phyloP scores from a whole-genome alignment of 2,329 filamentous ascomycete species.

The Claviceps citrina region DNA sequence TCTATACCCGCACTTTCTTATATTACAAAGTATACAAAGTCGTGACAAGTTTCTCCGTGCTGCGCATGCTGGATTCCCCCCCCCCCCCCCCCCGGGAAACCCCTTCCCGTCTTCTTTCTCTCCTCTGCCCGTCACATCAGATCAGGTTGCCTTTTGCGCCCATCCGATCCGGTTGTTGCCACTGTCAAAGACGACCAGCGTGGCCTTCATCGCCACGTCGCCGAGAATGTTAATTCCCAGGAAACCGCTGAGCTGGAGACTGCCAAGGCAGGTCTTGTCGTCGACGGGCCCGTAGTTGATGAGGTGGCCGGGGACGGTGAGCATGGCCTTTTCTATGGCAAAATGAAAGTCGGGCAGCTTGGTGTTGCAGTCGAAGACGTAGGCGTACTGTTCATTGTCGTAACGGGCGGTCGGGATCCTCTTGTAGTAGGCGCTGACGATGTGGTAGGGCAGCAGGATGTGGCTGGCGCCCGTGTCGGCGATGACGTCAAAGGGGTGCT shows the following conservation, averaged over 20 bases:
- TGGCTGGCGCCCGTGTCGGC: conserved; percentile 48
- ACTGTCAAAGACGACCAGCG: conserved; percentile 40
- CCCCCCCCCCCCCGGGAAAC: too few relatives aligned
- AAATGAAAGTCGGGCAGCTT: conserved; percentile 34
- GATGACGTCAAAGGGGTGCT: conserved; percentile 31
- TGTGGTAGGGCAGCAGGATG: conserved; percentile 38
- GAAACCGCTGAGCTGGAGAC: conserved; percentile 41
- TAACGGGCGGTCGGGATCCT: conserved; percentile 22
- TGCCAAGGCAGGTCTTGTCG: conserved; percentile 43
- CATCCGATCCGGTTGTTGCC: conserved; percentile 36
- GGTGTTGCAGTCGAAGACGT: conserved; percentile 29
- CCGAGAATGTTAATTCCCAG: conserved; percentile 40
- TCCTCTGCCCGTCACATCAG: too few relatives aligned
- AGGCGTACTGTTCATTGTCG: conserved; percentile 23
- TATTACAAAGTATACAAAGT: too few relatives aligned
- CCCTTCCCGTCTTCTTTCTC: neutral
- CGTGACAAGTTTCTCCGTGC: too few relatives aligned
- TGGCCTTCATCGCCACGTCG: conserved; percentile 43
- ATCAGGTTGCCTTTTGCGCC: too few relatives aligned
- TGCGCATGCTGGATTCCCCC: too few relatives aligned
- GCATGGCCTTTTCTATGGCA: conserved; percentile 40
- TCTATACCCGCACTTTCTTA: too few relatives aligned
- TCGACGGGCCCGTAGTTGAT: conserved; percentile 36
- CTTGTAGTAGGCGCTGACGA: conserved; percentile 33
- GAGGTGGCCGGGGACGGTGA: conserved; percentile 36